Conservation (phyloP, 441 rosid species). For the Adansonia rubrostipa region DNA sequence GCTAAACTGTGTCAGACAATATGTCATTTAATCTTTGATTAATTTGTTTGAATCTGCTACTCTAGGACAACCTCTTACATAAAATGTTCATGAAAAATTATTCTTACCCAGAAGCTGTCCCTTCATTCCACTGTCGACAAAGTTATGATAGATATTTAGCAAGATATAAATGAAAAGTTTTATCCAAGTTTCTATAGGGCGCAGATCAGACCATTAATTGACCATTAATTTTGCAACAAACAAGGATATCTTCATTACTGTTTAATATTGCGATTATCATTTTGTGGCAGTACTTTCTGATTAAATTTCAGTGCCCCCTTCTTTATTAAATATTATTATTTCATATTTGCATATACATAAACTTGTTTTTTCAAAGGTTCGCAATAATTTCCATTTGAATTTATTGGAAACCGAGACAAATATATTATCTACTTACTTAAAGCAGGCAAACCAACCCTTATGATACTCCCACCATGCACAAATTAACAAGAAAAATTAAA, state of each 20-base stretch:
- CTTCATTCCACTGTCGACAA: neutral
- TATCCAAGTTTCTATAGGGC: too few species aligned
- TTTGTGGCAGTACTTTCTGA: too few species aligned
- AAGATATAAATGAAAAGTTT: neutral
- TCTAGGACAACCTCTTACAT: neutral
- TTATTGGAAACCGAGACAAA: neutral
- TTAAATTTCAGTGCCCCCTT: neutral
- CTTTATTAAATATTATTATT: neutral
- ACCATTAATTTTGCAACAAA: too few species aligned
- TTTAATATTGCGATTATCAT: too few species aligned
- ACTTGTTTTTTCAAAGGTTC: neutral
- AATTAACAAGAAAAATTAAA: neutral
- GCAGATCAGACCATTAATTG: too few species aligned
- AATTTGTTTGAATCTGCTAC: neutral
- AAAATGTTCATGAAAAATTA: neutral
- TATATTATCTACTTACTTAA: neutral
- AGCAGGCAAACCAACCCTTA: neutral
- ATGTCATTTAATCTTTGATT: neutral
- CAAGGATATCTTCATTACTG: too few species aligned
- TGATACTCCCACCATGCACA: neutral
- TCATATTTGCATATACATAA: neutral
- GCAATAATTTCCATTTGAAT: neutral
- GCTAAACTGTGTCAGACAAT: neutral
- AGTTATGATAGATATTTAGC: neutral
- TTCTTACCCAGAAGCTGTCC: neutral